phyloP scores from a whole-genome alignment of 23 red algal species.

The Gracilariopsis chorda region DNA sequence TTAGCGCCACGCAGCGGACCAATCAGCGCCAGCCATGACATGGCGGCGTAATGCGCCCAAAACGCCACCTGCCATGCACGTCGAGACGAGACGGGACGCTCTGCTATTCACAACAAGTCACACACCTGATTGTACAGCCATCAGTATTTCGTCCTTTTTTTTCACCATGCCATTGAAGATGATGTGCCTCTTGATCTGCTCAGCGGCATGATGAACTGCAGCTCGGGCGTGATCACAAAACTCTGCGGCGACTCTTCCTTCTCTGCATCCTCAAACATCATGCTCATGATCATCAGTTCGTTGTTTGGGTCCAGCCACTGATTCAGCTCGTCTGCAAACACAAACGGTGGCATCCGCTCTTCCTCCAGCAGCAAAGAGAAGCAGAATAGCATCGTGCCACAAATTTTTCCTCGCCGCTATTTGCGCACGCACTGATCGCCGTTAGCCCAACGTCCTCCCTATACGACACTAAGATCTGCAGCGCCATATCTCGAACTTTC shows the following conservation, averaged over 20 bases:
- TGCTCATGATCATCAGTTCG: conserved; percentile 84
- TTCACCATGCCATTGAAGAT: conserved; percentile 86
- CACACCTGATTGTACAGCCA: too few species aligned
- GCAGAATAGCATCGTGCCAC: conserved; percentile 87
- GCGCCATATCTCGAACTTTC: conserved; percentile 53
- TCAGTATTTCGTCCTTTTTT: neutral
- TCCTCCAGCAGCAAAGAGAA: conserved; percentile 67
- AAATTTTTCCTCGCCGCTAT: conserved; percentile 97
- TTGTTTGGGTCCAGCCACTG: conserved; percentile 92
- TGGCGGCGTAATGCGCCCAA: too few species aligned
- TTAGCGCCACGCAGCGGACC: too few species aligned
- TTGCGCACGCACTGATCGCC: conserved; percentile 43
- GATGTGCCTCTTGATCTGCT: conserved; percentile 73
- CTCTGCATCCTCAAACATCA: conserved; percentile 84
- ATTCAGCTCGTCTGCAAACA: conserved; percentile 96
- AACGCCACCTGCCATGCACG: too few species aligned
- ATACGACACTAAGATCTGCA: conserved; percentile 88
- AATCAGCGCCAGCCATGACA: too few species aligned
- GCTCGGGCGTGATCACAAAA: conserved; percentile 93
- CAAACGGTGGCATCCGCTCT: conserved; percentile 72
- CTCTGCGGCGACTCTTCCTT: conserved; percentile 59
- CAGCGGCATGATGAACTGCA: conserved; percentile 74
- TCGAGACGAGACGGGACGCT: too few species aligned
- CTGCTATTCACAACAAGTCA: too few species aligned
- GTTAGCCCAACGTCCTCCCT: conserved; percentile 67